Evolutionary conservation across 2,329 filamentous ascomycete species (phyloP), one percentile per base, ranked within the genome.

Genomic region (Elsinoe batatas): DNA sequence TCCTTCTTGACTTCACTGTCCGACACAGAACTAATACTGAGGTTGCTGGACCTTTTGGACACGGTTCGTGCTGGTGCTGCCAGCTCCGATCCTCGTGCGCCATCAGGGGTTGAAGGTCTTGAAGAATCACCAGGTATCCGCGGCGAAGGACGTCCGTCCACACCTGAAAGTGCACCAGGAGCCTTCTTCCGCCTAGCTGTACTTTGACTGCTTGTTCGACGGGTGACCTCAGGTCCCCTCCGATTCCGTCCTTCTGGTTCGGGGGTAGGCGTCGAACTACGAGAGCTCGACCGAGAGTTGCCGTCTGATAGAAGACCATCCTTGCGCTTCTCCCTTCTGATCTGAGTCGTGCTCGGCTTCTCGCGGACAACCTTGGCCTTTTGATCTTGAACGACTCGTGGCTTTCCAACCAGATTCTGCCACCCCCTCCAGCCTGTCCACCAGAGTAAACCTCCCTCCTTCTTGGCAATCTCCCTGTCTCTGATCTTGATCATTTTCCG

Each of bases 361-460:
- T 58, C 58, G 20, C 49, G 55, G 11, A 58, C 36, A 26, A 56
- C 13, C 18, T 47, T 54, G 22, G 18, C 35, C 5, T 35, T 37
- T 54, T 33, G 54, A 47, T 49, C 56, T 32, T 51, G 53, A 8
- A 53, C 38, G 17, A 38, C 22, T 36, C 42, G 15, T 12, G 50
- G 42, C 12, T 32, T 35, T 30, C 56, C 55, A 7, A 64, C 62
- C 10, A 68, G 55, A 43, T 59, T 71, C 63, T 62, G 71, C 72
- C 74, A 76, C 22, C 75, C 79, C 33, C 79, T 74, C 78, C 86
- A 88, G 0, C 88, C 87, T 1, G 88, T 81, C 86, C 91, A 94
- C 89, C 89, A 94, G 35, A 94, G 74, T 83, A 86, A 89, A 38
- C 85, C 81, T 53, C 85, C 82, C 59, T 84, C 77, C 61, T 83